Base-by-base conservation (phyloP, 805 yeast genomes). In the Torulaspora indica region DNA sequence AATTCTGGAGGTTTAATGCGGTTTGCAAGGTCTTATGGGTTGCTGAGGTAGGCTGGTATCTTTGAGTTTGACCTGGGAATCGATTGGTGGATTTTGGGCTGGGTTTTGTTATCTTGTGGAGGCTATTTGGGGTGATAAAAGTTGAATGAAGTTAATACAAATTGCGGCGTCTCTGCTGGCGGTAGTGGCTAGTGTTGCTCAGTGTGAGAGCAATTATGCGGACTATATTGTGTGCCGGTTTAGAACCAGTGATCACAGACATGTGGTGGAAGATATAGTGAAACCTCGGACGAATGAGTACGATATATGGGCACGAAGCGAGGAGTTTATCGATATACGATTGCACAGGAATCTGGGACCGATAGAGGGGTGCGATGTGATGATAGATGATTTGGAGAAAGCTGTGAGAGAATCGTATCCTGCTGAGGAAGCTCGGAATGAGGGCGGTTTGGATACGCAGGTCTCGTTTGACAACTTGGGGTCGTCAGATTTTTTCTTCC, bases 401-500 rank as follows among this genome's bases (percentile, higher is more conserved):
- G 65, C 75, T 0, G 70, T 84, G 0, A 72, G 57, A 47, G 83
- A 81, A 51, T 73, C 85, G 0, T 77, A 65, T 46, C 82, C 86
- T 1, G n/a, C 29, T 12, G 20, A 18, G 24, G 27, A 24, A 14
- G 25, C 22, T 20, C 22, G 27, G 13, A 17, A n/a, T 8, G 14
- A 10, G 7, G 22, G 5, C 29, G 22, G 22, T 20, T 13, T 10
- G 5, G 43, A 15, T 17, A 47, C 40, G 4, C 53, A 52, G 35
- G 25, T 35, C 8, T 40, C 47, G 30, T 45, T 48, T 28, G 42
- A 35, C 7, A 13, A 43, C 3, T 48, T 48, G 14, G 48, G 53
- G 15, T 40, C 57, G 9, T 54, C 70, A 0, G 85, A 81, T 46
- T 49, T 79, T 3, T 88, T 88, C 60, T 88, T 88, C 63, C 75